These are phyloP conservation scores for Echeveria elegans DNA, from an alignment of 164 flowering plant genomes.

Conservation along the genomic window DNA sequence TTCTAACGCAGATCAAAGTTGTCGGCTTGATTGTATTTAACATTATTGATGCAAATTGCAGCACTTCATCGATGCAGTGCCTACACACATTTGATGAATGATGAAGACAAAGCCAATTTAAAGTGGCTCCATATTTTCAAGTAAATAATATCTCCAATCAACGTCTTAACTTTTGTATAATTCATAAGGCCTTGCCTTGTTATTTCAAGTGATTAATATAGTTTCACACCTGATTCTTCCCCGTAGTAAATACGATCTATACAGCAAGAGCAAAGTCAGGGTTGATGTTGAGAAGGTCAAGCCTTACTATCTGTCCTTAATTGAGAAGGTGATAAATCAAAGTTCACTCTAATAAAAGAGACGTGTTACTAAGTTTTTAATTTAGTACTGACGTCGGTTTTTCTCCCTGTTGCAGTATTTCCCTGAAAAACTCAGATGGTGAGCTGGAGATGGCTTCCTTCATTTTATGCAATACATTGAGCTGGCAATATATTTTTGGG, in stretches of 20 bases:
- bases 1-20: no score
- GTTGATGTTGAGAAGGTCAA: slow-evolving; percentile 37
- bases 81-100: slow-evolving; percentile 57
- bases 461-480: neutral
- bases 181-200: neutral
- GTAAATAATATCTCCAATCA: slow-evolving; percentile 16
- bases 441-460: slow-evolving; percentile 8
- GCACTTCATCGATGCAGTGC: slow-evolving; percentile 47
- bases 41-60: slow-evolving; percentile 15
- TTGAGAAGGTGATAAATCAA: slow-evolving; percentile 24
- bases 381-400: neutral
- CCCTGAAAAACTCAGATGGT: slow-evolving; percentile 33
- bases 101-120: slow-evolving; percentile 54
- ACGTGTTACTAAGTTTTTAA: neutral
- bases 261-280: slow-evolving; percentile 44
- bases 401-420: slow-evolving; percentile 26
- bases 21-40: neutral
- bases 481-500: neutral
- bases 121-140: slow-evolving; percentile 66
- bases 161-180: neutral
- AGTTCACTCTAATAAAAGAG: neutral
- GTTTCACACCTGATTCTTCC: neutral
- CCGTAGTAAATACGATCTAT: slow-evolving; percentile 39
- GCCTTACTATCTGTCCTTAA: slow-evolving; percentile 35
- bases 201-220: neutral